These are phyloP conservation scores for Apophysomyces elegans DNA, from an alignment of 371 early-diverging fungal species.

Conservation along the genomic window DNA sequence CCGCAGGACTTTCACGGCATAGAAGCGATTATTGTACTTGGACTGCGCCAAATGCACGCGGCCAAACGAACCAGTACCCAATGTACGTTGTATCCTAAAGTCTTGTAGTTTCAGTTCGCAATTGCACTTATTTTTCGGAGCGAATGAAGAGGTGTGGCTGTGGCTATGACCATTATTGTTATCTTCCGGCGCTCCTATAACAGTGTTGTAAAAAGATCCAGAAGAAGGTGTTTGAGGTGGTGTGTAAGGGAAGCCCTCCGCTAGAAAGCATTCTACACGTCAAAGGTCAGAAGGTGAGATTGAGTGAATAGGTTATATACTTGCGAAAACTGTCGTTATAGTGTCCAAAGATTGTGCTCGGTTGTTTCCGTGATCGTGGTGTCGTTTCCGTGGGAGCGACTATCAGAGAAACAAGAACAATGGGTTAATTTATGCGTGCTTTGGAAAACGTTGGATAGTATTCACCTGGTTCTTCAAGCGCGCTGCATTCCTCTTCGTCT, in stretches of 20 bases:
- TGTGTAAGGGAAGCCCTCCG: slow-evolving; percentile 19
- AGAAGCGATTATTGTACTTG: slow-evolving; percentile 82
- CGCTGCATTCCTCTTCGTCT: neutral
- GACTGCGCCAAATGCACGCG: slow-evolving; percentile 90
- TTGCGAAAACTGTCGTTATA: slow-evolving; percentile 9
- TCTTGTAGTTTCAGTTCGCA: slow-evolving; percentile 62
- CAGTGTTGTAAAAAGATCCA: slow-evolving; percentile 3
- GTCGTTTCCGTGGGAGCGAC: neutral
- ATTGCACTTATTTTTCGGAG: slow-evolving; percentile 20
- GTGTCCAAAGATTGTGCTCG: slow-evolving; percentile 2
- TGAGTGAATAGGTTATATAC: neutral
- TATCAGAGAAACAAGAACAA: neutral
- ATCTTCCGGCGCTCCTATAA: neutral
- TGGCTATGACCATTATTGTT: neutral
- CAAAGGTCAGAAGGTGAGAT: neutral
- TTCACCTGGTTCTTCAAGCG: slow-evolving; percentile 9
- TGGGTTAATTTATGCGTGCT: neutral
- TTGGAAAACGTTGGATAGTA: neutral
- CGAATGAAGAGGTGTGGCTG: neutral
- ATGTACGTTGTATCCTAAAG: slow-evolving; percentile 71
- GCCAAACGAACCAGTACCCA: slow-evolving; percentile 99
- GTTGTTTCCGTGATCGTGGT: slow-evolving; percentile 1
- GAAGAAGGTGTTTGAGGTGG: slow-evolving; percentile 15
- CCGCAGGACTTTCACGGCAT: slow-evolving; percentile 92
- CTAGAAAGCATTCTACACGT: slow-evolving; percentile 7